Conservation (phyloP, 202 grass and related monocot genomes). For the Panicum virgatum region DNA sequence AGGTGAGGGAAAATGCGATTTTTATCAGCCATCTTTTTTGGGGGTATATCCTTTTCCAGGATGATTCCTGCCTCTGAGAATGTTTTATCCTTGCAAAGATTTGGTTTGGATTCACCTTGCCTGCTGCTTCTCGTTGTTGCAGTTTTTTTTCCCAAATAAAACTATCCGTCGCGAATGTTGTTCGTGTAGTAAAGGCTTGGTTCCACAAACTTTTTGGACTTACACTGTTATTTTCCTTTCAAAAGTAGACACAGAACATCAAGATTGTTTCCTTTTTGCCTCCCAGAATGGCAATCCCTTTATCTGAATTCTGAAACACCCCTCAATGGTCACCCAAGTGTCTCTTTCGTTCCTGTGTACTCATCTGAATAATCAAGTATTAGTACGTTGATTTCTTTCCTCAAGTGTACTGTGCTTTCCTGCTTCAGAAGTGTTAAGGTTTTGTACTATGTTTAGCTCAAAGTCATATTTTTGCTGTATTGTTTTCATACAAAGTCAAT, state of each 20-base stretch:
- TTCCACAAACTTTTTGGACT: neutral
- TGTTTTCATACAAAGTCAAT: too few relatives aligned
- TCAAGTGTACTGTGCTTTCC: neutral
- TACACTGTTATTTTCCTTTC: neutral
- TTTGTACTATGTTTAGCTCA: neutral
- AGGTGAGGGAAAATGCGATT: conserved; percentile 37
- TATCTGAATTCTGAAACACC: neutral
- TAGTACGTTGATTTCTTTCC: neutral
- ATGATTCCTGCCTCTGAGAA: neutral
- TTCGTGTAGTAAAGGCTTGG: neutral
- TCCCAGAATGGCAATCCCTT: neutral
- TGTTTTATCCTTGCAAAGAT: neutral
- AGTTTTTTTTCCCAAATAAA: neutral
- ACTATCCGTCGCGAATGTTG: neutral
- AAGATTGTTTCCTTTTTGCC: neutral
- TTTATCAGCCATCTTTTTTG: neutral
- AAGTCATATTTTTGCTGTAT: neutral
- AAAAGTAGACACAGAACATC: neutral
- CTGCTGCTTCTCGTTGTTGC: neutral
- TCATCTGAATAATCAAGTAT: neutral
- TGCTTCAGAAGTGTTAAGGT: neutral
- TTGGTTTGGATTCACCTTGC: neutral
- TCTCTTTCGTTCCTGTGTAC: neutral
- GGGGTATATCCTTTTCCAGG: neutral
- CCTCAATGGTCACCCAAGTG: neutral